Evolutionary conservation across 331 rosid genomes (phyloP).

Genomic region (Rhamnella rubrinervis): DNA sequence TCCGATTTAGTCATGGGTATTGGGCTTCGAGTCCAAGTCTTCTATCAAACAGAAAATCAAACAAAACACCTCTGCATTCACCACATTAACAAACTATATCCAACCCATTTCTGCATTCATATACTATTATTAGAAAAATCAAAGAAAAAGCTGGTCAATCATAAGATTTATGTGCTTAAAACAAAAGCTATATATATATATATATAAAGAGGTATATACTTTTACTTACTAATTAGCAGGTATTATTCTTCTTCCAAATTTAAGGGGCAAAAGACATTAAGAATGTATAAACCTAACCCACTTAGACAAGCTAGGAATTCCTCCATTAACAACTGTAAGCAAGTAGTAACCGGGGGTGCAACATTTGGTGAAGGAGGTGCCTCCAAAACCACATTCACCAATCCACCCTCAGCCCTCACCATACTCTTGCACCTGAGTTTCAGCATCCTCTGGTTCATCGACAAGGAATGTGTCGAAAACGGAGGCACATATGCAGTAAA

Average conservation of each 20-base stretch:
- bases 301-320: constrained; percentile 58
- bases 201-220: background rate
- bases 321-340: constrained; percentile 59
- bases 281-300: constrained; percentile 53
- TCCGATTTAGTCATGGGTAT: no score
- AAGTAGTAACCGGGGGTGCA: constrained; percentile 79
- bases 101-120: no score
- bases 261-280: background rate
- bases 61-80: no score
- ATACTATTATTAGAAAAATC: background rate
- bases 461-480: constrained; percentile 65
- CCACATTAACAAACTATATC: no score
- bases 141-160: background rate
- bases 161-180: background rate
- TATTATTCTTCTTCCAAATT: constrained; percentile 5
- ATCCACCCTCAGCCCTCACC: constrained; percentile 19
- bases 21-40: no score
- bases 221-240: no score
- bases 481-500: constrained; percentile 68
- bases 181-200: background rate
- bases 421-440: constrained; percentile 45
- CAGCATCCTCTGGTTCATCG: constrained; percentile 81
- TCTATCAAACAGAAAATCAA: no score
- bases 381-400: constrained; percentile 47
- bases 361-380: constrained; percentile 63